Conservation (phyloP, 352 stramenopile genomes). For the Globisporangium yorkense region DNA sequence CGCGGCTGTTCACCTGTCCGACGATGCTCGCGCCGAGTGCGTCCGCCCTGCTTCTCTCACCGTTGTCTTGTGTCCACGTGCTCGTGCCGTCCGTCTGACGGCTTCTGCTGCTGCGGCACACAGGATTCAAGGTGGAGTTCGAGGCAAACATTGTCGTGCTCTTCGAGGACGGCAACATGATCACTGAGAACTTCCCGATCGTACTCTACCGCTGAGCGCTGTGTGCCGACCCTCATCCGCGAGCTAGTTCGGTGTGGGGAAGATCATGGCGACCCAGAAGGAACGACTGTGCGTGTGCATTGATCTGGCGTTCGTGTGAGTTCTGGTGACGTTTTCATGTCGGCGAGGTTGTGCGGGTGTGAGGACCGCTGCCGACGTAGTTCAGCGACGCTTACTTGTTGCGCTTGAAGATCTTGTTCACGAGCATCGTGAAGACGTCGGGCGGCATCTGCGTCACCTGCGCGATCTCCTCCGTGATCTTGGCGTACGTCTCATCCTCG, state of each 20-base stretch:
- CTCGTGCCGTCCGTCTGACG: background rate
- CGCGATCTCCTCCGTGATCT: slow-evolving; percentile 76
- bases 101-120: background rate
- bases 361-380: background rate
- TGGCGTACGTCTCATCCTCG: slow-evolving; percentile 90
- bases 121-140: slow-evolving; percentile 90
- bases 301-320: background rate
- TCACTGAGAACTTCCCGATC: slow-evolving; percentile 88
- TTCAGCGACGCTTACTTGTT: slow-evolving; percentile 72
- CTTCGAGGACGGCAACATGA: slow-evolving; percentile 90
- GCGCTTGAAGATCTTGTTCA: slow-evolving; percentile 97
- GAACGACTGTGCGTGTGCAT: background rate
- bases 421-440: slow-evolving; percentile 91
- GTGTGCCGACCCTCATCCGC: background rate
- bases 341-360: background rate
- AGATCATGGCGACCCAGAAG: background rate
- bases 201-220: slow-evolving; percentile 59
- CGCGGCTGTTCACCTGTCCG: slow-evolving; percentile 88
- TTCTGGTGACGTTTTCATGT: too few species aligned
- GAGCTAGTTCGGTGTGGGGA: background rate
- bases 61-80: slow-evolving; percentile 1
- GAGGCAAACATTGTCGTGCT: slow-evolving; percentile 91
- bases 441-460: slow-evolving; percentile 83
- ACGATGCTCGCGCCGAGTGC: slow-evolving; percentile 80
- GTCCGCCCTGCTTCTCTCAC: background rate